Base-by-base conservation (phyloP, 2,329 filamentous ascomycete genomes). In the Trichoderma afroharzianum region DNA sequence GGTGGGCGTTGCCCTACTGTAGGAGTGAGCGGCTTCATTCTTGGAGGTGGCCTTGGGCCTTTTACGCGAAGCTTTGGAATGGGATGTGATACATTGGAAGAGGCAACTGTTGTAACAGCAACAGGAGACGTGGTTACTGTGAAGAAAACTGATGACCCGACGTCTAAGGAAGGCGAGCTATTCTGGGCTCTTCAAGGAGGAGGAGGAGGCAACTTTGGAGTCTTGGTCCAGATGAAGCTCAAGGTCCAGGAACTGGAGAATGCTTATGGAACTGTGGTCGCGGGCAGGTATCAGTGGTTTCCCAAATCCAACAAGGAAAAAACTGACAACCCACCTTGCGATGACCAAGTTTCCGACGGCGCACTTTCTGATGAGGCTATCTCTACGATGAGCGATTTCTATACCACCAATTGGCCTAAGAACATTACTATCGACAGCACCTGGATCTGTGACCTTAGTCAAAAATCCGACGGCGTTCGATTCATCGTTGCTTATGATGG, bases 1-100 rank as follows among this genome's bases (percentile, higher is more conserved):
- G 79, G 79, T 8, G 77, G 79, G 2, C 73, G 78, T 6, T 79
- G 78, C 39, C 77, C 79, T 15, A 74, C 75, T 53, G 81, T 83
- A 2, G 81, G 81, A 7, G 74, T 83, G 4, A 74, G 79, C 14
- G 82, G 82, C 0, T 83, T 80, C 75, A 70, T 81, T 7, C 77
- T 81, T 6, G 80, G 81, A 1, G 82, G 80, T 5, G 81, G 81
- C 11, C 68, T 72, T 1, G 78, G 80, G 3, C 74, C 74, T 0
- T 79, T 83, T 9, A 80, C 80, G 1, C 73, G 75, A n/a, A 77
- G 73, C 12, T 67, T 67, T 11, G 63, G 63, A 24, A 67, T 1
- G 68, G 68, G 68, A 6, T 64, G 68, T 15, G 68, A 71, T 30
- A 66, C 68, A 78, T 80, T 83, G 4, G 72, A 76, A 2, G 77